Conservation (phyloP, 108 stramenopile species). For the Bacterosira constricta region DNA sequence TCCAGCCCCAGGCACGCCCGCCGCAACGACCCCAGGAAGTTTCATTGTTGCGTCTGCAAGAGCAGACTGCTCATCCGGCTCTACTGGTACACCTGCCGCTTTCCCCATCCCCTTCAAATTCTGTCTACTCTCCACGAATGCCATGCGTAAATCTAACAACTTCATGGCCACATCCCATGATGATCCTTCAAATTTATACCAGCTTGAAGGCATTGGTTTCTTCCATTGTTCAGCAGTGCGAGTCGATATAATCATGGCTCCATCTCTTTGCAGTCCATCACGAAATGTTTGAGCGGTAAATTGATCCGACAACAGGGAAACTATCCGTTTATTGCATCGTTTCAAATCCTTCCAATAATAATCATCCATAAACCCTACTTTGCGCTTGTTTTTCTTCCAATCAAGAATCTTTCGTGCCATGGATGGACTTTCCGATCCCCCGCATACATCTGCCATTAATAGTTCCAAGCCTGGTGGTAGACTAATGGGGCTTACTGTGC, state of each 20-base stretch:
- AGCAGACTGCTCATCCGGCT: constrained; percentile 84
- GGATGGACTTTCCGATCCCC: constrained; percentile 92
- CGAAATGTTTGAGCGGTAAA: constrained; percentile 22
- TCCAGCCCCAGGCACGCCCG: constrained; percentile 95
- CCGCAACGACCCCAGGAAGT: constrained; percentile 89
- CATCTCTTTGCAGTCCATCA: constrained; percentile 48
- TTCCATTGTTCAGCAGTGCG: constrained; percentile 50
- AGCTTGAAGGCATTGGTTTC: constrained; percentile 51
- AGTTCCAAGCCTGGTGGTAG: constrained; percentile 75
- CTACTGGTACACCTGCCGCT: constrained; percentile 89
- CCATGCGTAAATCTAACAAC: constrained; percentile 44
- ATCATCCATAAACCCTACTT: constrained; percentile 48
- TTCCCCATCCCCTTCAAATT: constrained; percentile 82
- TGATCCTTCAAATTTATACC: constrained; percentile 49
- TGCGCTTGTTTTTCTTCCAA: constrained; percentile 69
- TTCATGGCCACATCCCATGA: constrained; percentile 45
- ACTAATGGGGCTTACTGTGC: constrained; percentile 55
- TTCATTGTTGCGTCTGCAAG: constrained; percentile 86
- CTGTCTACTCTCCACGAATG: constrained; percentile 63
- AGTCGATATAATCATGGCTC: constrained; percentile 38
- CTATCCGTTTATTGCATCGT: constrained; percentile 64
- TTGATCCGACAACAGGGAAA: constrained; percentile 46
- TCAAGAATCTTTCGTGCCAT: constrained; percentile 90
- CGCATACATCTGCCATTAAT: constrained; percentile 93
- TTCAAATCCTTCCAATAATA: constrained; percentile 80